Conservation (phyloP, 2,329 filamentous ascomycete species). For the Lasiodiplodia hormozganensis region DNA sequence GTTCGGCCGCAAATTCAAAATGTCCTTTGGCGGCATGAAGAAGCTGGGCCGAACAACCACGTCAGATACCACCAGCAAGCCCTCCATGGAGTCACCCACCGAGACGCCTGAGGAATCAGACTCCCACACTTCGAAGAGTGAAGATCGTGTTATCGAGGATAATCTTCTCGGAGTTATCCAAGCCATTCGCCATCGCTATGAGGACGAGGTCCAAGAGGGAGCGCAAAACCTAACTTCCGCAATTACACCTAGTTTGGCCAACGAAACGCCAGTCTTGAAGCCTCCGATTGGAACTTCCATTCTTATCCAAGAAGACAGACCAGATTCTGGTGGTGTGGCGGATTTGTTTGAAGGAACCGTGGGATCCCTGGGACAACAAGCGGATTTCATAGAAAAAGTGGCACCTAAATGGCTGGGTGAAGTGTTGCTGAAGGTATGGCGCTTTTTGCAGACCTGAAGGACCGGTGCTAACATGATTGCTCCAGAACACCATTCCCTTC, state of each 20-base stretch:
- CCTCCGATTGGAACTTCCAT: slow-evolving; percentile 69
- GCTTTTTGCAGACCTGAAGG: background rate
- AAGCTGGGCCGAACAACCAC: slow-evolving; percentile 75
- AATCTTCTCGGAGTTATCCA: slow-evolving; percentile 76
- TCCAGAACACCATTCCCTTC: slow-evolving; percentile 74
- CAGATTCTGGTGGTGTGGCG: slow-evolving; percentile 69
- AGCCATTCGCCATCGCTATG: slow-evolving; percentile 75
- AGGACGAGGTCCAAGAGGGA: slow-evolving; percentile 66
- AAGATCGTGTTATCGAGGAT: slow-evolving; percentile 78
- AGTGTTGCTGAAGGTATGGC: slow-evolving; percentile 71
- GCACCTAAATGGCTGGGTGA: slow-evolving; percentile 94
- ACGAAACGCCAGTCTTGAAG: slow-evolving; percentile 78
- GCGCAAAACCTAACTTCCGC: slow-evolving; percentile 63
- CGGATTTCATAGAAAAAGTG: slow-evolving; percentile 82
- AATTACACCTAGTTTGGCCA: slow-evolving; percentile 72
- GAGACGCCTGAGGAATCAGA: slow-evolving; percentile 74
- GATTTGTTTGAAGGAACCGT: slow-evolving; percentile 94
- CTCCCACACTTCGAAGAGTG: slow-evolving; percentile 60
- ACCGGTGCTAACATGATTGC: background rate
- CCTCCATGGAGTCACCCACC: slow-evolving; percentile 44
- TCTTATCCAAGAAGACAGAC: slow-evolving; percentile 70
- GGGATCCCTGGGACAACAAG: slow-evolving; percentile 75
- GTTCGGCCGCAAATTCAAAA: slow-evolving; percentile 84
- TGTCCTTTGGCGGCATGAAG: slow-evolving; percentile 76
- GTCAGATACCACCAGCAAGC: slow-evolving; percentile 53